Percentiles rank a stretch among this genome's conserved stretches.
These are phyloP conservation scores for Pholiota microspora DNA, from an alignment of 768 basidiomycete species.

Conservation along the genomic window DNA sequence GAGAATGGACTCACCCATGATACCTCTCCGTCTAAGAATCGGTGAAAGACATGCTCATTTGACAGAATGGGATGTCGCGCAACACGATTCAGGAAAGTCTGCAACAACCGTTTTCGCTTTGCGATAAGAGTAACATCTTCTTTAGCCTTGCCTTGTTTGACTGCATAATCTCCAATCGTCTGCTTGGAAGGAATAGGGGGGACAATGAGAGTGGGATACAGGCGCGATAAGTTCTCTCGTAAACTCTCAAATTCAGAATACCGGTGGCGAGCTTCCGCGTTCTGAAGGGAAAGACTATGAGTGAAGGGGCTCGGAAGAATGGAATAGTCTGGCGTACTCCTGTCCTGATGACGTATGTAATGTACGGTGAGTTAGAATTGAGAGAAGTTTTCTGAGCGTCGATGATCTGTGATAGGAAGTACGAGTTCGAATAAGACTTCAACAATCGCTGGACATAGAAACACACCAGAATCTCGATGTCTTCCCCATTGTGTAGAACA, in stretches of 20 bases:
- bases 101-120: constrained; percentile 89
- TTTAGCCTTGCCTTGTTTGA: constrained; percentile 95
- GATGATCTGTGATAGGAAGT: constrained; percentile 58
- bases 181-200: constrained; percentile 98
- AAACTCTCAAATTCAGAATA: constrained; percentile 98
- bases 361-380: constrained; percentile 87
- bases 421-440: constrained; percentile 7
- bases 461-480: constrained; percentile 75
- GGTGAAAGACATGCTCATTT: constrained; percentile 93
- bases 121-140: constrained; percentile 93
- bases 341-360: constrained; percentile 88
- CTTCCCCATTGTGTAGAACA: constrained; percentile 79
- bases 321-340: constrained; percentile 50
- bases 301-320: constrained; percentile 1
- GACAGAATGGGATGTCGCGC: constrained; percentile 92
- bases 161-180: constrained; percentile 92
- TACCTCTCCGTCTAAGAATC: constrained; percentile 93
- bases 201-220: constrained; percentile 95
- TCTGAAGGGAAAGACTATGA: constrained; percentile 41
- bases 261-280: constrained; percentile 78
- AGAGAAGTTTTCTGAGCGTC: constrained; percentile 95
- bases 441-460: not conserved
- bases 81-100: constrained; percentile 91
- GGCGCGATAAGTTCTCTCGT: constrained; percentile 73
- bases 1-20: constrained; percentile 68